A percentile compares a stretch with the other conserved stretches of the same genome.
Evolutionary conservation across 768 basidiomycete genomes (phyloP).

Genomic region (Panellus pusillus): DNA sequence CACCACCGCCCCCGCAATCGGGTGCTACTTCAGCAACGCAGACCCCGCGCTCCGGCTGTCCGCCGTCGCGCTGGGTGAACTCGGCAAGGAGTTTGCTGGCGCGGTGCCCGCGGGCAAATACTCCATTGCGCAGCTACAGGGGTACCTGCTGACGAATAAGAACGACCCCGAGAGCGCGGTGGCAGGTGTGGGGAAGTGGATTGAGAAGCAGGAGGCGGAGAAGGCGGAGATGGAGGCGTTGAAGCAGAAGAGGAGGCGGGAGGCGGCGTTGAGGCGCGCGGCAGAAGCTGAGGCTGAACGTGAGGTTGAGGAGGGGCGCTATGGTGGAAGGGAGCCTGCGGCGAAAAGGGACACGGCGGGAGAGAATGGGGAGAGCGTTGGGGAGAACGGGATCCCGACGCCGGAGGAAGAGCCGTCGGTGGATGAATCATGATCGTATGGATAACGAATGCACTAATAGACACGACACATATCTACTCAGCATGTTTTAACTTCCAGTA

Average conservation of each 20-base stretch:
- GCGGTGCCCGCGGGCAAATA: constrained; percentile 29
- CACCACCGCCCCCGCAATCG: constrained; percentile 4
- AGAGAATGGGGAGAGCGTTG: no score
- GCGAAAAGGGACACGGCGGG: no score
- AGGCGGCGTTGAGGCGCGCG: constrained; percentile 10
- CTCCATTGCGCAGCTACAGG: constrained; percentile 39
- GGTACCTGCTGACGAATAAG: constrained; percentile 32
- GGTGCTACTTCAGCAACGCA: constrained; percentile 14
- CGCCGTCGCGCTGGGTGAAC: background rate
- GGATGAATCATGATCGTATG: no score
- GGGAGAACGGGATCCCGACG: no score
- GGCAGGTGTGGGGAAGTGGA: constrained; percentile 9
- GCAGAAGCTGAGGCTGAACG: constrained; percentile 12
- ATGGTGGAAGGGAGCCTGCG: no score
- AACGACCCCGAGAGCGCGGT: constrained; percentile 18
- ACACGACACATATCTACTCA: no score
- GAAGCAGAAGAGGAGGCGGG: constrained; percentile 11
- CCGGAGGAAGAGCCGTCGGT: no score
- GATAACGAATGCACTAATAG: no score
- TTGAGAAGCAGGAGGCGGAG: constrained; percentile 14
- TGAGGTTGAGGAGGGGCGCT: background rate
- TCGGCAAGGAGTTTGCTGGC: constrained; percentile 28
- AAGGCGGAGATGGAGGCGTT: constrained; percentile 13
- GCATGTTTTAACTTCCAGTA: no score
- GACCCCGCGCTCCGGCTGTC: constrained; percentile 6